These are phyloP conservation scores for Metschnikowia cerradonensis DNA, from an alignment of 805 yeast species.

Conservation along the genomic window DNA sequence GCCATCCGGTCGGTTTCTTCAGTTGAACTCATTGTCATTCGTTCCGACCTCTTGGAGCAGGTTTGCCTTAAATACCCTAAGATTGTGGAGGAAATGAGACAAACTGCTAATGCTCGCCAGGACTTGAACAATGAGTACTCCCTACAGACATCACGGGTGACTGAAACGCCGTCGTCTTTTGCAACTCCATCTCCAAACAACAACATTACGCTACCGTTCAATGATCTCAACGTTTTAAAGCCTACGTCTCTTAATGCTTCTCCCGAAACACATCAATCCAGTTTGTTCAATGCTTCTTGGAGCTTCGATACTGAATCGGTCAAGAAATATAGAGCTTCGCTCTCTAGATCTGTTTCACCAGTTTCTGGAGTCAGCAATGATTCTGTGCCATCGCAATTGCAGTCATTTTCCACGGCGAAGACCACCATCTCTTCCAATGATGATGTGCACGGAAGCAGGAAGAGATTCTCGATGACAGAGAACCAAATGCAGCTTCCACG, in stretches of 20 bases:
- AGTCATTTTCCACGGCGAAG: slow-evolving; percentile 4
- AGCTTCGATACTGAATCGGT: slow-evolving; percentile 1
- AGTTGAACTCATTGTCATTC: slow-evolving; percentile 58
- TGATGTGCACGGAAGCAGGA: slow-evolving; percentile 7
- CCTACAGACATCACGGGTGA: background rate
- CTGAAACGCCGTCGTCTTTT: background rate
- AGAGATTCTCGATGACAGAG: slow-evolving; percentile 12
- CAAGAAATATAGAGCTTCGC: background rate
- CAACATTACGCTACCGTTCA: background rate
- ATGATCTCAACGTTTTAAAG: background rate
- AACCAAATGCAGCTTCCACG: slow-evolving; percentile 9
- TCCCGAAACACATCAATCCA: background rate
- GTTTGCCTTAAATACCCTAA: slow-evolving; percentile 56
- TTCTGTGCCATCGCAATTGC: background rate
- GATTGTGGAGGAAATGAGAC: slow-evolving; percentile 54
- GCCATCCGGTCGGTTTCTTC: slow-evolving; percentile 58
- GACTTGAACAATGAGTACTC: slow-evolving; percentile 10
- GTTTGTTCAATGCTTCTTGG: slow-evolving; percentile 1
- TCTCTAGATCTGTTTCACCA: slow-evolving; percentile 16
- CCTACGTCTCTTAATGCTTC: background rate
- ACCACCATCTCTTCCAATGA: slow-evolving; percentile 6
- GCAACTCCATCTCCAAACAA: background rate
- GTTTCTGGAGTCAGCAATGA: slow-evolving; percentile 14
- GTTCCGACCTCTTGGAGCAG: slow-evolving; percentile 50
- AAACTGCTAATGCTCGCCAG: slow-evolving; percentile 54